Evolutionary conservation across 2,329 filamentous ascomycete genomes (phyloP).

Genomic region (Exserohilum turcica): DNA sequence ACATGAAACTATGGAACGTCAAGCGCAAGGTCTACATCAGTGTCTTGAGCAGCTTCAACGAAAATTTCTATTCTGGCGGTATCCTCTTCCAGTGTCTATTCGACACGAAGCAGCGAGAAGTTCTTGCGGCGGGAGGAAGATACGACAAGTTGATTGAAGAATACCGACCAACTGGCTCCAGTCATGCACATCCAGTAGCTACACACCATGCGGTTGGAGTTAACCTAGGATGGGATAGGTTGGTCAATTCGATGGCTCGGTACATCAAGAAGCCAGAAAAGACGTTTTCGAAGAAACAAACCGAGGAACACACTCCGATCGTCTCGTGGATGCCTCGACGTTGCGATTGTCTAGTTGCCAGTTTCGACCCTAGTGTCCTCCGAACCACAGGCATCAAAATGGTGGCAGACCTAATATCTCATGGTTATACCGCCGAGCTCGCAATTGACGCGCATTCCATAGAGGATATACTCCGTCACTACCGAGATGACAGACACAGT

Average conservation of each 20-base stretch:
- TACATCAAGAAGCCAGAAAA: conserved; percentile 57
- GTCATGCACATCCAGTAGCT: conserved; percentile 51
- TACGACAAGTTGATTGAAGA: conserved; percentile 90
- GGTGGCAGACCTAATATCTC: conserved; percentile 77
- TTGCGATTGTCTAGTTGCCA: conserved; percentile 89
- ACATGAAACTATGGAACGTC: conserved; percentile 76
- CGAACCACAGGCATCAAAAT: conserved; percentile 77
- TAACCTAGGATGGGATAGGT: conserved; percentile 84
- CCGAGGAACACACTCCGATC: conserved; percentile 60
- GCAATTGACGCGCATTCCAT: conserved; percentile 77
- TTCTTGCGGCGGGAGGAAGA: conserved; percentile 90
- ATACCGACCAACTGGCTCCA: conserved; percentile 72
- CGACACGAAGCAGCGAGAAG: conserved; percentile 78
- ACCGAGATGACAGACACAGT: conserved; percentile 76
- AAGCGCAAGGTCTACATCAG: conserved; percentile 80
- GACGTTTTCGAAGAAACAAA: conserved; percentile 69
- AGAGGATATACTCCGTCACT: conserved; percentile 77
- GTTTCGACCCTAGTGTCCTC: conserved; percentile 78
- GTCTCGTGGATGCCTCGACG: conserved; percentile 52
- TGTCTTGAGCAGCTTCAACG: conserved; percentile 85
- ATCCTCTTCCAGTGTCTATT: conserved; percentile 90
- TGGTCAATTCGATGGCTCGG: conserved; percentile 66
- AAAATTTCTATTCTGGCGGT: conserved; percentile 81
- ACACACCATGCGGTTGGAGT: conserved; percentile 84
- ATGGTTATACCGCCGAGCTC: conserved; percentile 86